Evolutionary conservation across 495 filamentous ascomycete species (phyloP), one percentile per base, ranked within the genome.

Genomic region (Lepidopterella palustris): DNA sequence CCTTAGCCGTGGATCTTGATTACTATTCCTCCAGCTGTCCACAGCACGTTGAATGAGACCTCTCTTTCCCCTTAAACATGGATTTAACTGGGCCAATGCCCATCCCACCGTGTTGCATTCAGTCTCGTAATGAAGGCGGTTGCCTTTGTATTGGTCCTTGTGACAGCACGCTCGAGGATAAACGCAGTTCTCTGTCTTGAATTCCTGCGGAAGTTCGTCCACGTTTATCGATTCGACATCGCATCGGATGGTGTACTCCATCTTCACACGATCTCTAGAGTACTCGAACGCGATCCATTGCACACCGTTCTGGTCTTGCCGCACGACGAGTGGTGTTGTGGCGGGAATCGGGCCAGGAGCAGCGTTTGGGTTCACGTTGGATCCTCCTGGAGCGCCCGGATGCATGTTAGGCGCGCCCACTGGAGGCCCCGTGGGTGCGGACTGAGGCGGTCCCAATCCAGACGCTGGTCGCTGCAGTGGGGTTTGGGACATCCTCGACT

Each of bases 231-330:
- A 96, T 74, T 97, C 93, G 23, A 97, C 93, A 66, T 98, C 93
- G 69, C 93, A 98, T 31, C 93, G 87, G 69, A 98, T 98, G 0
- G 91, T 96, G 73, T 98, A 98, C 72, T 96, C 93, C 90, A 97
- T 96, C 82, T 98, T 98, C 63, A 98, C 91, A 27, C 93, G 81
- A 71, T 98, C 93, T 25, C 93, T 84, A 15, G 95, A 97, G 72
- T 98, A 98, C 69, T 98, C 93, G 58, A 98, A 98, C 2, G 91
- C 90, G 63, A 98, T 98, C 93, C 93, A 97, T 70, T 98, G 93
- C 10, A 97, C 93, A 15, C 93, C 93, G 63, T 96, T 97, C 67
- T 88, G 87, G 68, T 97, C 93, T 72, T 97, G 92, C 60, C 92
- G 80, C 35, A 97, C 93, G 5, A 98, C 92, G 4, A 96, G 77